These are phyloP conservation scores for Penicillium sp. DNA, from an alignment of 2,329 filamentous ascomycete genomes.

Conservation along the genomic window DNA sequence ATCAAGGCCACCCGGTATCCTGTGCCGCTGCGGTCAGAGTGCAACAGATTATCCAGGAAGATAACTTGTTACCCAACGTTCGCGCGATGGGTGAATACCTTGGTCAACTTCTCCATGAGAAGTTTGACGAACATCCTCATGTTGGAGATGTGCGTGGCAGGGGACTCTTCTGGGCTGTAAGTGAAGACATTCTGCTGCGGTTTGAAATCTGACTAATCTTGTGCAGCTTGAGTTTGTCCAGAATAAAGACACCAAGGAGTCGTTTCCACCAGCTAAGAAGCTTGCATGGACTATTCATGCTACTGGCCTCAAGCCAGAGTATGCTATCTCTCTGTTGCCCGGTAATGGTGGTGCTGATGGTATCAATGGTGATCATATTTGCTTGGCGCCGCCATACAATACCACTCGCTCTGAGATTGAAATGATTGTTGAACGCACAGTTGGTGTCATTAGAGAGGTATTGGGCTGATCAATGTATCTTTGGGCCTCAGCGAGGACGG, in stretches of 20 bases:
- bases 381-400: constrained; percentile 55
- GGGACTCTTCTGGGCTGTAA: constrained; percentile 55
- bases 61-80: constrained; percentile 48
- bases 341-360: constrained; percentile 54
- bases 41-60: constrained; percentile 51
- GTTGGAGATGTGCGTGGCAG: constrained; percentile 56
- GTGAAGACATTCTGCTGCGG: constrained; percentile 19
- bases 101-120: constrained; percentile 40
- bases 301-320: constrained; percentile 38
- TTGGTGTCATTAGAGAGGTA: constrained; percentile 41
- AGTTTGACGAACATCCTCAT: constrained; percentile 43
- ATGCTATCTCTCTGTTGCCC: constrained; percentile 53
- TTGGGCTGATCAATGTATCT: constrained; percentile 12
- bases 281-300: constrained; percentile 49
- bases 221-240: constrained; percentile 55
- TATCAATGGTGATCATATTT: constrained; percentile 51
- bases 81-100: constrained; percentile 30
- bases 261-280: constrained; percentile 45
- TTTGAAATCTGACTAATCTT: constrained; percentile 1
- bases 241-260: constrained; percentile 50
- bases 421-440: constrained; percentile 47
- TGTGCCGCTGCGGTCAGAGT: constrained; percentile 54
- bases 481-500: too few relatives aligned
- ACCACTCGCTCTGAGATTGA: constrained; percentile 49
- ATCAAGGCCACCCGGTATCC: constrained; percentile 54